Evolutionary conservation across 1,284 basidiomycete species (phyloP), one percentile per base, ranked within the genome.

Genomic region (Malassezia brasiliensis): DNA sequence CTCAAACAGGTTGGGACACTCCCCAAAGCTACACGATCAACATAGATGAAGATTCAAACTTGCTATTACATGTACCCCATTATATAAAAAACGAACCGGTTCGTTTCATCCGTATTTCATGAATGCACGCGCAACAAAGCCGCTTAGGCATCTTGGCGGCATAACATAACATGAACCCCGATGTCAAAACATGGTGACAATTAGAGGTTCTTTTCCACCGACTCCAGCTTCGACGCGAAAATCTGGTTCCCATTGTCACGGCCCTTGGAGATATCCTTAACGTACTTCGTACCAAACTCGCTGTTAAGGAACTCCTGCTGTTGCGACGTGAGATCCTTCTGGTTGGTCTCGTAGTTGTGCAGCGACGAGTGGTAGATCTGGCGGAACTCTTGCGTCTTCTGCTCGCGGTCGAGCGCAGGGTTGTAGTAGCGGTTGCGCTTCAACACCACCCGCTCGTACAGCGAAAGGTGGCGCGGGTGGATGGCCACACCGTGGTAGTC

Each of bases 401-500:
- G 73, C 65, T 76, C 66, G 32, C 75, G 64, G 71, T 81, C 80
- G 49, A 77, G 74, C 57, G 77, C 78, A 15, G 80, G 76, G 66
- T 81, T 77, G 72, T 81, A 80, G 49, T 77, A 66, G 19, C 70
- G 65, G 66, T 79, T 75, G 15, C 80, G 72, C 71, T 80, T 79
- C 58, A 79, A 74, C 15, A 80, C 75, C 34, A 75, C 67, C 28
- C 73, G 73, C 73, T 81, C 79, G 57, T 67, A 81, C 55, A 75
- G 66, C 32, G 74, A 76, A 12, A 81, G 67, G 70, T 81, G 80
- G 30, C 79, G 72, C 11, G 77, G 79, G 74, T 80, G 78, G 40
- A 81, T 74, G 30, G 79, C 79, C 52, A 81, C 77, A 53, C 80
- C 80, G 70, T 80, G 79, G 75, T 81, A 81, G 41, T 79, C 77